Base-by-base conservation (phyloP, 1,139 yeast species). In the Saccharomyces hybrid region DNA sequence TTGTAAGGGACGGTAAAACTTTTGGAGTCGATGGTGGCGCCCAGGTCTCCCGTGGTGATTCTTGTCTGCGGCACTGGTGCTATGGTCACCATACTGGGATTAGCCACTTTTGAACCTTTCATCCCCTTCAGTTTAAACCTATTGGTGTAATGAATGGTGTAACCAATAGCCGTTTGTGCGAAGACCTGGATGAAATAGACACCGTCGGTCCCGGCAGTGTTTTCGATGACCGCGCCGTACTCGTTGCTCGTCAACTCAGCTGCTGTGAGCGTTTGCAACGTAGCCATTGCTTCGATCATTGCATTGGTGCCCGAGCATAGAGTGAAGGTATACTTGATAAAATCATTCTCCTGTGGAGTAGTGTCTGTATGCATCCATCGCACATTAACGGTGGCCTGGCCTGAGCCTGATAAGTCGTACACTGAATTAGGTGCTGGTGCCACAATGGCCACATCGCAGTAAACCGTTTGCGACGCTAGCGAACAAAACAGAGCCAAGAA, bases 251-350 rank as follows among this genome's bases (percentile, higher is more conserved):
- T 55, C 47, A 73, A 49, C 38, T 66, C 63, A 46, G 62, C 16
- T 2, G 74, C 65, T 1, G 63, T 41, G 30, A 75, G 66, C 8
- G 65, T 53, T 1, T 63, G 71, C 13, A 78, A 48, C 0, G 75
- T 66, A 3, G 62, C 56, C 52, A 81, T 72, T 59, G 82, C 74
- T 54, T 76, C 69, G 56, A 84, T 77, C 9, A 73, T 66, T 14
- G 68, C 47, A 63, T 82, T 79, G 14, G 83, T 70, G n/a, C 95
- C 96, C 1, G 95, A 79, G 72, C 95, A 86, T 52, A 90, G 73
- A 23, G 75, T 69, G 56, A 90, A 75, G 2, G 84, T 75, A 57
- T 79, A 82, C 0, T 74, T 57, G 6, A 70, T 61, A 31, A 81
- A 78, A 5, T 78, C 76, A 0, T 64, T 50, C 49, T 85, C 68